Conservation (phyloP, 2,329 filamentous ascomycete genomes). For the Aspergillus sp. region DNA sequence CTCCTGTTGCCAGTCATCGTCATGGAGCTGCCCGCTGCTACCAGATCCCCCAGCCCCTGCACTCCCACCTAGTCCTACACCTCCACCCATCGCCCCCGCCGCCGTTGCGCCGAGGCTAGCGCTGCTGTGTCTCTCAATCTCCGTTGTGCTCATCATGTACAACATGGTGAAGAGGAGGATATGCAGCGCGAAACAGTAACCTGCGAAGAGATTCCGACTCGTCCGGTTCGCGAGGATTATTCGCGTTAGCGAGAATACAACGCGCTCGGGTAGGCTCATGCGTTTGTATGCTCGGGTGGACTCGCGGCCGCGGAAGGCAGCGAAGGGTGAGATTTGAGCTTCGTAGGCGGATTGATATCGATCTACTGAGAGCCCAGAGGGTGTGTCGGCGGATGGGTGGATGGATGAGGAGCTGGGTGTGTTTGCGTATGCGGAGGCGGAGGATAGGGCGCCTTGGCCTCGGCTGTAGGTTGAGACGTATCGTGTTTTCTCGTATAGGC, state of each 20-base stretch:
- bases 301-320: conserved; percentile 92
- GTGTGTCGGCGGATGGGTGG: conserved; percentile 62
- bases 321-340: conserved; percentile 92
- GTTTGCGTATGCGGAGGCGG: conserved; percentile 63
- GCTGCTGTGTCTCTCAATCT: conserved; percentile 66
- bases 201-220: conserved; percentile 91
- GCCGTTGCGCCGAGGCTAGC: conserved; percentile 53
- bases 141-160: conserved; percentile 77
- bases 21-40: conserved; percentile 38
- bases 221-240: conserved; percentile 88
- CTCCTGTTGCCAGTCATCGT: conserved; percentile 68
- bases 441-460: conserved; percentile 62
- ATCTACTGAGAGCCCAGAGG: conserved; percentile 72
- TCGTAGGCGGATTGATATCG: conserved; percentile 93
- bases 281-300: conserved; percentile 87
- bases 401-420: conserved; percentile 78
- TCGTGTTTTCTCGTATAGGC: conserved; percentile 94
- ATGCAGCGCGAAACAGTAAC: conserved; percentile 88
- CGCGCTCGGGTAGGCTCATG: conserved; percentile 88
- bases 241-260: conserved; percentile 87
- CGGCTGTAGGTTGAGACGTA: conserved; percentile 95
- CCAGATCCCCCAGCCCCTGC: conserved; percentile 26
- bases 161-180: conserved; percentile 83
- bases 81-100: conserved; percentile 40
- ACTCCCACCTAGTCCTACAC: not conserved